A percentile compares a stretch with the other conserved stretches of the same genome.
These are phyloP conservation scores for Vaccinium vitisidaea DNA, from an alignment of 148 eudicot species.

Conservation along the genomic window DNA sequence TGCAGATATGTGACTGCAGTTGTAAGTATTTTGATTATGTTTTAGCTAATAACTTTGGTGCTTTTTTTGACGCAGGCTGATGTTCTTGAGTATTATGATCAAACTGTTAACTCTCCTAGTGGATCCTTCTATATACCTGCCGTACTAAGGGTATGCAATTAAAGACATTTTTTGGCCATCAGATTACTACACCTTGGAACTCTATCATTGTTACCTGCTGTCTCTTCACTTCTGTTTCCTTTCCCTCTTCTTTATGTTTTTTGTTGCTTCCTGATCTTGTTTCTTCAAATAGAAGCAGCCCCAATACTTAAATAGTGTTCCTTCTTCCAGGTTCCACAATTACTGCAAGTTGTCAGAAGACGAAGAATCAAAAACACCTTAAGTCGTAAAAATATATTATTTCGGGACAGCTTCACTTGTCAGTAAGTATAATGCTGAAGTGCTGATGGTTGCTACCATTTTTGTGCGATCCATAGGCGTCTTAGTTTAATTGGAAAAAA, in stretches of 20 bases:
- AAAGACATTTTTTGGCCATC: not conserved
- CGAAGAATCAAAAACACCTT: constrained; percentile 65
- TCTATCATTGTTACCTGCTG: not conserved
- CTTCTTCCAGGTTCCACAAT: constrained; percentile 73
- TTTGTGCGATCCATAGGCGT: not conserved
- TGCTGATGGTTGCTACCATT: constrained; percentile 13
- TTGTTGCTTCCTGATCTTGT: constrained; percentile 19
- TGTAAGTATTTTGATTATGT: not conserved
- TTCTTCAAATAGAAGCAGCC: constrained; percentile 4
- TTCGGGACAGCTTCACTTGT: constrained; percentile 76
- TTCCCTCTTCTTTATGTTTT: not conserved
- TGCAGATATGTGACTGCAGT: not conserved
- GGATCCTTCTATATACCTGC: constrained; percentile 98
- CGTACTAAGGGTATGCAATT: constrained; percentile 71
- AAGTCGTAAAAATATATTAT: constrained; percentile 82
- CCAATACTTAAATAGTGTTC: not conserved
- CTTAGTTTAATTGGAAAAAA: not conserved
- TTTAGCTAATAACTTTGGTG: constrained; percentile 3
- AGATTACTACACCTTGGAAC: not conserved
- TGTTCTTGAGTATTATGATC: constrained; percentile 93
- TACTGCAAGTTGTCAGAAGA: constrained; percentile 89
- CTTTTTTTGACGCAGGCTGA: constrained; percentile 66
- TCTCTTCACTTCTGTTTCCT: not conserved
- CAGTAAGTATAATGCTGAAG: constrained; percentile 64
- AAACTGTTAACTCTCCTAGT: constrained; percentile 79